Evolutionary conservation across 2,329 filamentous ascomycete genomes (phyloP).

Genomic region (Onygenales sp.): DNA sequence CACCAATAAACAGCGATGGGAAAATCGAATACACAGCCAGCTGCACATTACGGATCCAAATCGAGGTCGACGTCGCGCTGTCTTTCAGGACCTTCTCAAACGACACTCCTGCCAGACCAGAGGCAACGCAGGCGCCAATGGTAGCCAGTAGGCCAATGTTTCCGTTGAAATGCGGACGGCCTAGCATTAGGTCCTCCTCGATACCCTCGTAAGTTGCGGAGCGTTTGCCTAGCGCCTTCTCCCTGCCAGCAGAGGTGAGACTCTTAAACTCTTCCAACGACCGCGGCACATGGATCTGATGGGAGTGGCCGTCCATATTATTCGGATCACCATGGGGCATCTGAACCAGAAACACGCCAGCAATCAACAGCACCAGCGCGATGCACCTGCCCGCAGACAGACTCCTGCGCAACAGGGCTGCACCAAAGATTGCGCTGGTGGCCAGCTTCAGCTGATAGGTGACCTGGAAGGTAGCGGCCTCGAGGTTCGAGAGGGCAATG

Average conservation of each 20-base stretch:
- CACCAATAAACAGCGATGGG: constrained; percentile 75
- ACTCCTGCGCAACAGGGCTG: constrained; percentile 61
- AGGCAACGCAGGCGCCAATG: constrained; percentile 65
- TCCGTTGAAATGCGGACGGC: constrained; percentile 58
- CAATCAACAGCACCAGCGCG: constrained; percentile 65
- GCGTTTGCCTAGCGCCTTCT: constrained; percentile 49
- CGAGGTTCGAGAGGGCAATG: constrained; percentile 79
- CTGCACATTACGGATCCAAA: constrained; percentile 94
- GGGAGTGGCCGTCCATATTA: constrained; percentile 43
- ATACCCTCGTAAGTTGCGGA: constrained; percentile 91
- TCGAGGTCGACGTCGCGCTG: constrained; percentile 55
- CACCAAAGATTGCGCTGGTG: constrained; percentile 78
- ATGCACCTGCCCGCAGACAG: constrained; percentile 69
- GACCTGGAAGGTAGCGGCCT: constrained; percentile 87
- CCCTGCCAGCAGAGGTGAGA: constrained; percentile 32
- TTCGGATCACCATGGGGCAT: constrained; percentile 51
- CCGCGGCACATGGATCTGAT: constrained; percentile 61
- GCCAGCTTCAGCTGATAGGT: constrained; percentile 93
- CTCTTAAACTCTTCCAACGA: constrained; percentile 66
- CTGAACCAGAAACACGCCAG: constrained; percentile 78
- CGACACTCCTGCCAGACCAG: constrained; percentile 66
- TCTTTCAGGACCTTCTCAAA: constrained; percentile 81
- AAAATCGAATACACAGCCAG: constrained; percentile 90
- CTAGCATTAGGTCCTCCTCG: constrained; percentile 48
- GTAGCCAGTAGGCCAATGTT: constrained; percentile 72